Percentiles rank a stretch among this genome's conserved stretches.
Evolutionary conservation across 1,139 yeast genomes (phyloP).

Genomic region (Casaregolazyma suthepensis): DNA sequence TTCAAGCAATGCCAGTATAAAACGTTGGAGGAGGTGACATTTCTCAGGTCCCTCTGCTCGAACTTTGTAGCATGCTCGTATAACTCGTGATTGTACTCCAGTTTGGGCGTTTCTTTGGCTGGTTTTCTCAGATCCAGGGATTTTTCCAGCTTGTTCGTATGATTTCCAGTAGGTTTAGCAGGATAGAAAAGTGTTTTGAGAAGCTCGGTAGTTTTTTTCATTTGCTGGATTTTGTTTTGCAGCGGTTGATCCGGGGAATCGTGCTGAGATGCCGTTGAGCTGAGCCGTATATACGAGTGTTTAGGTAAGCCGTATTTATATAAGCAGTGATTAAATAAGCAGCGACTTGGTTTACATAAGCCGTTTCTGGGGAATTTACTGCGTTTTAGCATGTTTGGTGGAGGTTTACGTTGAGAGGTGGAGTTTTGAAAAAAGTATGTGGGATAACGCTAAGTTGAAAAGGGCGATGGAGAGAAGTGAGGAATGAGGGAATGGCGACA

Average conservation of each 20-base stretch:
- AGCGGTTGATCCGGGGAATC: not conserved
- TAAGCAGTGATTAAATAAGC: not conserved
- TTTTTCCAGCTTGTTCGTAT: not conserved
- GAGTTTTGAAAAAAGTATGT: not conserved
- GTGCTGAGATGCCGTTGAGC: not conserved
- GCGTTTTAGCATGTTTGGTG: not conserved
- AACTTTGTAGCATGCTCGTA: conserved; percentile 5
- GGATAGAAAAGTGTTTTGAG: not conserved
- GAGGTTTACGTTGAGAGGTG: not conserved
- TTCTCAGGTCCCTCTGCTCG: conserved; percentile 4
- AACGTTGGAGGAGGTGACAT: conserved; percentile 19
- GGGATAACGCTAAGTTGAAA: not conserved
- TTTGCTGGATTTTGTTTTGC: not conserved
- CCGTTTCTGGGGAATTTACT: not conserved
- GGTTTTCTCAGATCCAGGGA: not conserved
- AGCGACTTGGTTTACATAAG: not conserved
- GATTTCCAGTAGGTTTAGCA: not conserved
- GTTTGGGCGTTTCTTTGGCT: not conserved
- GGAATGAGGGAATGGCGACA: not conserved
- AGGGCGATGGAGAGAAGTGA: not conserved
- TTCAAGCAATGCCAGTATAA: conserved; percentile 33
- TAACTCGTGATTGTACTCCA: conserved; percentile 1
- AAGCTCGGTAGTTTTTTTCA: conserved; percentile 3
- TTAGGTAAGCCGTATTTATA: not conserved
- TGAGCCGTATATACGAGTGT: not conserved